phyloP scores from a whole-genome alignment of 2,329 filamentous ascomycete species.

The Colletotrichum theobromicola region DNA sequence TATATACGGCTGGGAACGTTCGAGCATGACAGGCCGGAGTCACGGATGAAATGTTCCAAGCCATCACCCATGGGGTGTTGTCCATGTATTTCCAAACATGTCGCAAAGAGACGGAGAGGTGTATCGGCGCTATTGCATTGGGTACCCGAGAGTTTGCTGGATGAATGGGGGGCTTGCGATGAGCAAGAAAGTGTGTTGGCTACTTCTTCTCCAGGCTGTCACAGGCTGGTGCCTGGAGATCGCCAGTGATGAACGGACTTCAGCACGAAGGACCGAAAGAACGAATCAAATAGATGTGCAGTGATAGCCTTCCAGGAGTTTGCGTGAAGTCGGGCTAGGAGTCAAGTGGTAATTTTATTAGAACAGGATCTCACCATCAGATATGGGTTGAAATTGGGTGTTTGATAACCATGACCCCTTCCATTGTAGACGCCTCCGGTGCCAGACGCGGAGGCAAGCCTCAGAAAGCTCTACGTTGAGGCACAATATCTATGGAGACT shows the following conservation, averaged over 20 bases:
- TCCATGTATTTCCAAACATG: neutral
- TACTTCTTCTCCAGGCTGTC: neutral
- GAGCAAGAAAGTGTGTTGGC: neutral
- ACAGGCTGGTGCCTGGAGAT: neutral
- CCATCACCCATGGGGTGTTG: neutral
- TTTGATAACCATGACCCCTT: too few relatives aligned
- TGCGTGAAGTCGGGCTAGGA: too few relatives aligned
- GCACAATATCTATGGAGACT: too few relatives aligned
- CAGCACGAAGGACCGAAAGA: neutral
- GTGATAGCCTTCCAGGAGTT: too few relatives aligned
- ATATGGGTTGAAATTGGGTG: too few relatives aligned
- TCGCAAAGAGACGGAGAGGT: neutral
- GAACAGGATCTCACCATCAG: too few relatives aligned
- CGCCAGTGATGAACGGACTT: neutral
- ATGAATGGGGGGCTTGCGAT: neutral
- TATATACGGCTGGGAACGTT: neutral
- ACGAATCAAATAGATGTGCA: neutral
- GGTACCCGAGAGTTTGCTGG: neutral
- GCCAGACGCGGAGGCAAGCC: too few relatives aligned
- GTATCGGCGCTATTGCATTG: neutral
- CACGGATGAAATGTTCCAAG: neutral
- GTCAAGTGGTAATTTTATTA: too few relatives aligned
- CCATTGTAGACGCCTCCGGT: too few relatives aligned
- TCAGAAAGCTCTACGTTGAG: too few relatives aligned
- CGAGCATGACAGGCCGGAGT: neutral